Conservation (phyloP, 257 asterid species). For the Ilex aquifolium region DNA sequence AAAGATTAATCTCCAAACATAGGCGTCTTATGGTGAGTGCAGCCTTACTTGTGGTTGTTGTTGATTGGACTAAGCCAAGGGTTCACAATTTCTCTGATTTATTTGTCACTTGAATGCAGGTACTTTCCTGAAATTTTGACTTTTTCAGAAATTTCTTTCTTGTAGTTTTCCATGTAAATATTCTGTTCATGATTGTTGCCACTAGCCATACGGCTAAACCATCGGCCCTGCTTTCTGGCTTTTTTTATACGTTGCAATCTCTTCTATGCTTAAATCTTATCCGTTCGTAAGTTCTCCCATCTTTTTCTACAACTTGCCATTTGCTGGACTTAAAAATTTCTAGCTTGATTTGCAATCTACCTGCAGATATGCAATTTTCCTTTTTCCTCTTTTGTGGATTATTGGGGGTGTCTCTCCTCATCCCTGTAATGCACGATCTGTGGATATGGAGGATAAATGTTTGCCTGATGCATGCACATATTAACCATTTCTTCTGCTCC, state of each 20-base stretch:
- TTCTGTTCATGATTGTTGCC: constrained; percentile 84
- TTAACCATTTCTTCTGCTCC: neutral
- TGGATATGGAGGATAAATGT: constrained; percentile 98
- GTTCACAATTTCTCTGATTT: constrained; percentile 14
- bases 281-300: constrained; percentile 76
- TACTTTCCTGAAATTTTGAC: constrained; percentile 96
- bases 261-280: constrained; percentile 88
- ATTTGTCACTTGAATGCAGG: constrained; percentile 47
- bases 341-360: neutral
- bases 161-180: constrained; percentile 87
- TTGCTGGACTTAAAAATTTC: too few species aligned
- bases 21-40: constrained; percentile 82
- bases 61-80: constrained; percentile 4
- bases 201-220: constrained; percentile 76
- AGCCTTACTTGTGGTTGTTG: constrained; percentile 9
- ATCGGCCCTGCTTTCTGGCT: constrained; percentile 91
- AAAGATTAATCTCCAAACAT: constrained; percentile 93
- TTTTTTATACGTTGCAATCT: constrained; percentile 76
- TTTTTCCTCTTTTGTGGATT: constrained; percentile 92
- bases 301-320: constrained; percentile 5
- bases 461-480: constrained; percentile 2
- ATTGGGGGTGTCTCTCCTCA: constrained; percentile 79
- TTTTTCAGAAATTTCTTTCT: constrained; percentile 89
- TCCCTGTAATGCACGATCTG: constrained; percentile 97
- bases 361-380: constrained; percentile 82